Evolutionary conservation across 345 rosid genomes (phyloP).

Genomic region (Eucalyptus melliodora): DNA sequence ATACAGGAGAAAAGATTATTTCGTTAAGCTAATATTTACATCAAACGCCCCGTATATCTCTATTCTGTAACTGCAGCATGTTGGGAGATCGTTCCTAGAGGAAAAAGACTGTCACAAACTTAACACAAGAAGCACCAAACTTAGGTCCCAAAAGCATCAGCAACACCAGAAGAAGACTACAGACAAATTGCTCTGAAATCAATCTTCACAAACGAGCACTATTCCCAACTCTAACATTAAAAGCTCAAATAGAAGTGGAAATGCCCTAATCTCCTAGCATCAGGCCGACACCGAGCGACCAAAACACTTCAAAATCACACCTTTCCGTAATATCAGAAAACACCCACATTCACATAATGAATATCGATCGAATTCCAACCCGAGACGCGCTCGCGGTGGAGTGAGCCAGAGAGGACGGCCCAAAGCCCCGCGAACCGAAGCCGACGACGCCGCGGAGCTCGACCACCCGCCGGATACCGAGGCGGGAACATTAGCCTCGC

Average conservation of each 20-base stretch:
- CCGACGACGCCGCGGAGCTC: background rate
- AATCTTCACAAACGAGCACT: no score
- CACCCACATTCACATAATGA: background rate
- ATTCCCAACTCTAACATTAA: no score
- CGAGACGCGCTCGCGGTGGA: background rate
- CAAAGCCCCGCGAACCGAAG: background rate
- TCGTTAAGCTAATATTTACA: no score
- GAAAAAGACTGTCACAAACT: background rate
- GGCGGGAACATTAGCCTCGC: background rate
- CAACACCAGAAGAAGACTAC: no score
- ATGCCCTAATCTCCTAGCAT: no score
- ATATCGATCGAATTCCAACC: background rate
- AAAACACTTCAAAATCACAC: no score
- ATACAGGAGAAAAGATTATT: background rate
- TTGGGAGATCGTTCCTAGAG: background rate
- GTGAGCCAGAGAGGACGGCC: background rate
- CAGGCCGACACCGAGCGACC: no score
- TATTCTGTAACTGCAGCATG: background rate
- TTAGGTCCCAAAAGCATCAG: background rate
- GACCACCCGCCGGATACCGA: background rate
- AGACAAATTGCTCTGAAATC: no score
- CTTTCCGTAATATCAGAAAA: no score
- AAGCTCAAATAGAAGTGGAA: no score
- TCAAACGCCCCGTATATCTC: background rate
- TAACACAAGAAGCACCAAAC: background rate